Percentiles rank a stretch among this genome's conserved stretches.
phyloP scores from a whole-genome alignment of 2,329 filamentous ascomycete genomes.

The Orbilia brochopaga region DNA sequence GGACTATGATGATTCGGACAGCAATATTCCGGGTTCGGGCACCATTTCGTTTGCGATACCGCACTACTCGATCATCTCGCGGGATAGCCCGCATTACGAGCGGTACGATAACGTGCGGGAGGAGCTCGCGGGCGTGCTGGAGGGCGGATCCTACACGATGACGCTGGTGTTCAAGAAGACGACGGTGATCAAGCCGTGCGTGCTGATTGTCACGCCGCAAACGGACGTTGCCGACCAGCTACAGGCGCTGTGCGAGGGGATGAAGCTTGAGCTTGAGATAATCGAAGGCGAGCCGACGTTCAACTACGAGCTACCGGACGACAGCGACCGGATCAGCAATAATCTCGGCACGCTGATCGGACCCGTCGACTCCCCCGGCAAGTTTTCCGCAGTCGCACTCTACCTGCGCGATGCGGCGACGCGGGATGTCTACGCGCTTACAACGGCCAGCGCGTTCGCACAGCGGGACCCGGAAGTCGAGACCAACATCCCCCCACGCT shows the following conservation, averaged over 20 bases:
- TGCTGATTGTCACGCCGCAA: conserved; percentile 36
- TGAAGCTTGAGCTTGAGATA: conserved; percentile 37
- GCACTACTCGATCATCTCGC: conserved; percentile 31
- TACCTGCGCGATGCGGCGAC: conserved; percentile 31
- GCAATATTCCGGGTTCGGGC: conserved; percentile 37
- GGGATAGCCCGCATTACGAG: conserved; percentile 21
- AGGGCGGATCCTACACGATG: conserved; percentile 35
- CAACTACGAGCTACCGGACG: conserved; percentile 39
- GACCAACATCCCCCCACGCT: conserved; percentile 37
- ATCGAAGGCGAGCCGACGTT: conserved; percentile 36
- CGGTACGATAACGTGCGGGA: conserved; percentile 35
- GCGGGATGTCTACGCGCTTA: conserved; percentile 28
- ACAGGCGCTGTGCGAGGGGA: conserved; percentile 23
- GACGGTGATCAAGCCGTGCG: conserved; percentile 24
- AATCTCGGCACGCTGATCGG: conserved; percentile 39
- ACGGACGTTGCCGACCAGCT: conserved; percentile 15
- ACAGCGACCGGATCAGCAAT: conserved; percentile 10
- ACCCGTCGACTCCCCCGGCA: conserved; percentile 30
- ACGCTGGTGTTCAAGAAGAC: conserved; percentile 33
- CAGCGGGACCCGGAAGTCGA: conserved; percentile 32
- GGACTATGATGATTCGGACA: conserved; percentile 35
- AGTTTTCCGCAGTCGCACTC: conserved; percentile 29
- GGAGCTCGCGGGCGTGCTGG: conserved; percentile 18
- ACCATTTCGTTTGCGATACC: conserved; percentile 44
- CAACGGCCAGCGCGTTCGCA: conserved; percentile 35